Evolutionary conservation across 140 eudicot genomes (phyloP), one percentile per base, ranked within the genome.

Genomic region (Ambrosia hybrid): DNA sequence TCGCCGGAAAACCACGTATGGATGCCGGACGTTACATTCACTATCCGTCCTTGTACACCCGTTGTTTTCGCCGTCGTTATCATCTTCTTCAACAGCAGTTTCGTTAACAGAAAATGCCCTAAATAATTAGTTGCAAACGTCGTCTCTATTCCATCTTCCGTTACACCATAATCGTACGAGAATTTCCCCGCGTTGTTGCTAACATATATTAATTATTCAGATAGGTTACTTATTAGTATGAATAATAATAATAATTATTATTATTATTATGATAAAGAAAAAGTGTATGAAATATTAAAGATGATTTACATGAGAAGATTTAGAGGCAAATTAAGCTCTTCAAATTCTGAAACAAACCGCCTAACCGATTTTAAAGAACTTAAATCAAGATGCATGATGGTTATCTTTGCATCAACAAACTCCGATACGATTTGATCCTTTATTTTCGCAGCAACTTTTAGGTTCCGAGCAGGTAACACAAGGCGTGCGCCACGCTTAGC

Each of bases 151-250:
- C 97, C 97, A 41, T 95, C 99, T 67, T 88, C 96, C 0, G 99
- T 81, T 74, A 91, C 67, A 17, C 78, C 88, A 55, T 88, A 85
- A 33, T 82, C 83, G 65, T 82, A 81, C 8, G 97, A 74, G 76
- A 95, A 95, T 79, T 86, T 95, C 1, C 99, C 99, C 16, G 99
- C 99, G 75, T 95, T 90, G 70, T 90, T 90, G 76, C 96, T 90
- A 81, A 66, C 41, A 59, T 16, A 30, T 30, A 21, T 21, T 21
- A 21, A 30, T 30, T 30, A 68, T 13, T 55, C 5, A 63, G 9
- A 26, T 17, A 36, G 11, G 11, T 65, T 49, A 8, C 37, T 6
- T 15, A 39, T 9, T 6, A 46, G 43, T 37, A 1, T 6, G 52
- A 39, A 6, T 21, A 16, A 43, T 7, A 43, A 43, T 6, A 43